Evolutionary conservation across 106 monocot genomes (phyloP).

Genomic region (Alisma plantagoaquatica): DNA sequence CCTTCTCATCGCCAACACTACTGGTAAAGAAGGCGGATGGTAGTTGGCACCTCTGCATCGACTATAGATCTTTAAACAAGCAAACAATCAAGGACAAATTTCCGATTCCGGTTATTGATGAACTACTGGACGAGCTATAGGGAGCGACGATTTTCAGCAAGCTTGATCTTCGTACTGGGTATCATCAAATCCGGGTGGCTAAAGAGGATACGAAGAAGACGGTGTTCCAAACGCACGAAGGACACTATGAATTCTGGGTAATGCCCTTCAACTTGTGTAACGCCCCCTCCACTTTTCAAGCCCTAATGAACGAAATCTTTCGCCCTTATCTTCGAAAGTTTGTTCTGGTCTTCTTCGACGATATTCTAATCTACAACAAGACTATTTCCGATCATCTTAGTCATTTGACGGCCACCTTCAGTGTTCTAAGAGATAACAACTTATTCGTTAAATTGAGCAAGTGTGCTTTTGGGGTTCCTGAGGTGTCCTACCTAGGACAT

Average conservation of each 20-base stretch:
- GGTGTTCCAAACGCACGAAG: slow-evolving; percentile 2
- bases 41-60: background rate
- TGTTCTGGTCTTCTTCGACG: slow-evolving; percentile 7
- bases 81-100: no score
- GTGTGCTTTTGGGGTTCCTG: background rate
- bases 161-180: background rate
- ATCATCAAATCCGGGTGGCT: slow-evolving; percentile 4
- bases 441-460: background rate
- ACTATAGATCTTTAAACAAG: background rate
- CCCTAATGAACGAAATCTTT: slow-evolving; percentile 11
- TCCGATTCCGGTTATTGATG: background rate
- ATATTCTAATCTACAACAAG: no score
- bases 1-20: background rate
- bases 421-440: background rate
- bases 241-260: background rate
- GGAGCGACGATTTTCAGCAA: slow-evolving; percentile 2
- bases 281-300: background rate
- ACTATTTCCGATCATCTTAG: background rate
- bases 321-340: background rate
- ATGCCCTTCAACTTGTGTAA: slow-evolving; percentile 7
- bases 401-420: background rate
- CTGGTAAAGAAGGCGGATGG: background rate
- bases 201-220: background rate
- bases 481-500: background rate
- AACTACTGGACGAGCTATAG: slow-evolving; percentile 3